phyloP scores from a whole-genome alignment of 805 yeast species.

The Candida xyloterini region DNA sequence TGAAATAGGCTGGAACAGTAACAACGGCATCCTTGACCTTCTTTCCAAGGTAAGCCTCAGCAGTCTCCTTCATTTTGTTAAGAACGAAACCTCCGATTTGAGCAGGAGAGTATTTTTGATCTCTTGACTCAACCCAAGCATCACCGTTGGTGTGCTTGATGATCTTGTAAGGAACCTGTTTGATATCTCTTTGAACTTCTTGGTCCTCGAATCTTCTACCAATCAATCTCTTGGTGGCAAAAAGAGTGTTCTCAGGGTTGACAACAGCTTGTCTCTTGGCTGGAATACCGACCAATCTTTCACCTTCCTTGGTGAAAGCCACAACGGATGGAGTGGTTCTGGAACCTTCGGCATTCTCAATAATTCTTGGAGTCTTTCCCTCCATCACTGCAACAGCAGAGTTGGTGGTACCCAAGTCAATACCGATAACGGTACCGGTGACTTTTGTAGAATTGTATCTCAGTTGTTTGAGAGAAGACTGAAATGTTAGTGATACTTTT shows the following conservation, averaged over 20 bases:
- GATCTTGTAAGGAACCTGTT: conserved; percentile 61
- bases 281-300: conserved; percentile 57
- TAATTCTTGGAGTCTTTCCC: conserved; percentile 58
- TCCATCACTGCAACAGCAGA: conserved; percentile 80
- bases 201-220: conserved; percentile 68
- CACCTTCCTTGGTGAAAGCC: conserved; percentile 52
- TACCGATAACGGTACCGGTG: conserved; percentile 60
- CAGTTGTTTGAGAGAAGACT: conserved; percentile 27
- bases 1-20: conserved; percentile 87
- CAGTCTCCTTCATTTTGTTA: conserved; percentile 98
- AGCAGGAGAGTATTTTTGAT: conserved; percentile 56
- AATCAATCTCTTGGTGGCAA: conserved; percentile 77
- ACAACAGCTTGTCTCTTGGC: conserved; percentile 78
- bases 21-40: conserved; percentile 85
- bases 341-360: conserved; percentile 76
- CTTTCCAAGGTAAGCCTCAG: conserved; percentile 89
- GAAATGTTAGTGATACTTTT: conserved; percentile 6
- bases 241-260: conserved; percentile 74
- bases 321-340: conserved; percentile 80
- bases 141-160: conserved; percentile 60
- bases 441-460: conserved; percentile 36
- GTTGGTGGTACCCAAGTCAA: conserved; percentile 83
- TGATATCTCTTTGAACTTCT: conserved; percentile 67
- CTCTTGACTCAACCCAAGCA: conserved; percentile 60
- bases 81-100: conserved; percentile 72